Percentiles rank a stretch among this genome's conserved stretches.
These are phyloP conservation scores for Pichia nakasei DNA, from an alignment of 805 yeast genomes.

Conservation along the genomic window DNA sequence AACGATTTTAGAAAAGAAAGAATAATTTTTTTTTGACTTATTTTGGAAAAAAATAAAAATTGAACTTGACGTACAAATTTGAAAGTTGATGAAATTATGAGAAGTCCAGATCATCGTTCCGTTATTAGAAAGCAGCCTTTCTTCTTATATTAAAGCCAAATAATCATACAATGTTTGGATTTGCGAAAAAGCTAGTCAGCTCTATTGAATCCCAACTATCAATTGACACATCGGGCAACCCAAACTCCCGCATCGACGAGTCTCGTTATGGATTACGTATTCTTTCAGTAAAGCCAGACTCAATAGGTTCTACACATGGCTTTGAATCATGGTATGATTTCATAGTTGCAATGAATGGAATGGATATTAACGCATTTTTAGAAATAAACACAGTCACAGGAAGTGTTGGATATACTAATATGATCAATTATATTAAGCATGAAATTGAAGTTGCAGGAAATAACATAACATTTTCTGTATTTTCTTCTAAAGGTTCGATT, in stretches of 20 bases:
- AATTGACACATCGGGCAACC: constrained; percentile 17
- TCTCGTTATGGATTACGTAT: constrained; percentile 47
- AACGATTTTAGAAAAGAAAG: no score
- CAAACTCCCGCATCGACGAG: constrained; percentile 3
- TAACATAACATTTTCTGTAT: constrained; percentile 48
- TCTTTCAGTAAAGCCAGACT: constrained; percentile 36
- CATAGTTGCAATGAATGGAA: constrained; percentile 71
- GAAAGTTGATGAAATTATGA: no score
- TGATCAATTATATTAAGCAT: constrained; percentile 19
- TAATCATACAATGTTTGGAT: constrained; percentile 47
- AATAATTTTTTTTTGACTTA: no score
- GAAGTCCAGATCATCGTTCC: no score
- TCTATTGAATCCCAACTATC: constrained; percentile 35
- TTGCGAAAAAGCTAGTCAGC: constrained; percentile 56
- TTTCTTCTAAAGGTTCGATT: constrained; percentile 84
- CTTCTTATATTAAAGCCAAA: no score
- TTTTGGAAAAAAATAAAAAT: neutral
- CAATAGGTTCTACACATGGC: constrained; percentile 43
- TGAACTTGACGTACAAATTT: no score
- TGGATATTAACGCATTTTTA: constrained; percentile 23
- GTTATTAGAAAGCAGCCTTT: no score
- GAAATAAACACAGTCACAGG: constrained; percentile 12
- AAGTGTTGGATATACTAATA: constrained; percentile 13
- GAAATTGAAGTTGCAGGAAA: constrained; percentile 21
- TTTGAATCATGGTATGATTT: constrained; percentile 85